Conservation (phyloP, 1,284 basidiomycete species). For the Leccinum pallidistipes region DNA sequence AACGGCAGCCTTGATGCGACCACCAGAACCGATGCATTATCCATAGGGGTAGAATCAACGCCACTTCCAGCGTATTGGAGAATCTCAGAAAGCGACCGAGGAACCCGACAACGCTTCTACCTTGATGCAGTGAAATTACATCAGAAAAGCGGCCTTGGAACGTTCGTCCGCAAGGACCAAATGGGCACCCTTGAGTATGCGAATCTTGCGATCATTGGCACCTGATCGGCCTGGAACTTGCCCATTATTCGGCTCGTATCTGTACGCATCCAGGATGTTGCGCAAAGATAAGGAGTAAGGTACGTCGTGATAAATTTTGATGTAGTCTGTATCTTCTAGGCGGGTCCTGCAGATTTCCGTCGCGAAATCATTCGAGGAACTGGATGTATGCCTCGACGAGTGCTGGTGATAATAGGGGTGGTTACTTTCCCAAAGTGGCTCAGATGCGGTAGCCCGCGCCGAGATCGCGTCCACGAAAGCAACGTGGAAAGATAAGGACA, state of each 20-base stretch:
- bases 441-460: slow-evolving; percentile 14
- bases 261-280: slow-evolving; percentile 52
- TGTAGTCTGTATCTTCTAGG: slow-evolving; percentile 46
- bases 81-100: slow-evolving; percentile 15
- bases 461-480: slow-evolving; percentile 23
- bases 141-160: slow-evolving; percentile 43
- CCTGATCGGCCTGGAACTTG: slow-evolving; percentile 24
- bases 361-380: slow-evolving; percentile 11
- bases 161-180: slow-evolving; percentile 47
- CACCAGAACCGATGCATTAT: slow-evolving; percentile 3
- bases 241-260: slow-evolving; percentile 15
- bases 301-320: slow-evolving; percentile 64
- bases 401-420: slow-evolving; percentile 13
- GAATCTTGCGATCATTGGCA: slow-evolving; percentile 35
- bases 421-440: slow-evolving; percentile 25
- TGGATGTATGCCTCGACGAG: slow-evolving; percentile 7
- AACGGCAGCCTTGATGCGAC: slow-evolving; percentile 10
- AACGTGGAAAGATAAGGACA: slow-evolving; percentile 55
- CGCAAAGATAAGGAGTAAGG: slow-evolving; percentile 49
- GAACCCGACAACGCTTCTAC: slow-evolving; percentile 18
- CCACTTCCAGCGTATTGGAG: slow-evolving; percentile 21
- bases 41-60: slow-evolving; percentile 20
- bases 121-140: slow-evolving; percentile 31
- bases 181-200: slow-evolving; percentile 32
- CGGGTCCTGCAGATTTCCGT: slow-evolving; percentile 19